A percentile compares a stretch with the other conserved stretches of the same genome.
These are phyloP conservation scores for Flaveria floridana DNA, from an alignment of 140 eudicot genomes.

Conservation along the genomic window DNA sequence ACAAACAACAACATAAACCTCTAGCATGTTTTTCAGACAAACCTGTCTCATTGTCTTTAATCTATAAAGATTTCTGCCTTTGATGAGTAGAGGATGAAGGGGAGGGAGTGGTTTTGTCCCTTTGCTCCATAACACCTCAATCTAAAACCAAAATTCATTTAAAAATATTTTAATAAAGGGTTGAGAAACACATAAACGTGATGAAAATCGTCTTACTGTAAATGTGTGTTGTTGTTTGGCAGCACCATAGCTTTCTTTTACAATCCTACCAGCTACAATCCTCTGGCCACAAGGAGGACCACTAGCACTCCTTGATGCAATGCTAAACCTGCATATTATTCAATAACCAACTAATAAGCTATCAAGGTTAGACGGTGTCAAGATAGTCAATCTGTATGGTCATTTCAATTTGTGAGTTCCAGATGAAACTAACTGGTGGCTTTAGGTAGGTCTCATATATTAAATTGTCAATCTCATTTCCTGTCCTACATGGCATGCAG, in stretches of 20 bases:
- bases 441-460: neutral
- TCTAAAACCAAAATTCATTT: slow-evolving; percentile 34
- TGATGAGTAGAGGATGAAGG: slow-evolving; percentile 83
- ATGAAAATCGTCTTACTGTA: slow-evolving; percentile 50
- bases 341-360: neutral
- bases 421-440: neutral
- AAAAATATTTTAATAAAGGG: neutral
- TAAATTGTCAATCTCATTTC: too few relatives aligned
- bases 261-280: slow-evolving; percentile 71
- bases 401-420: slow-evolving; percentile 4
- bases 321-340: slow-evolving; percentile 53
- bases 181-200: neutral
- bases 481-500: too few relatives aligned
- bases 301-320: slow-evolving; percentile 71
- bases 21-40: too few relatives aligned
- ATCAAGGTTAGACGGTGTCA: neutral
- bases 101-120: slow-evolving; percentile 85
- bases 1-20: too few relatives aligned
- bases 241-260: slow-evolving; percentile 93
- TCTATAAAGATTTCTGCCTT: slow-evolving; percentile 89
- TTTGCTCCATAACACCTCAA: slow-evolving; percentile 93
- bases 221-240: slow-evolving; percentile 93
- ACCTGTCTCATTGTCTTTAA: slow-evolving; percentile 84
- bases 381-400: neutral
- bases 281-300: slow-evolving; percentile 92